Evolutionary conservation across 805 yeast species (phyloP).

Genomic region (Scheffersomyces stipitis): DNA sequence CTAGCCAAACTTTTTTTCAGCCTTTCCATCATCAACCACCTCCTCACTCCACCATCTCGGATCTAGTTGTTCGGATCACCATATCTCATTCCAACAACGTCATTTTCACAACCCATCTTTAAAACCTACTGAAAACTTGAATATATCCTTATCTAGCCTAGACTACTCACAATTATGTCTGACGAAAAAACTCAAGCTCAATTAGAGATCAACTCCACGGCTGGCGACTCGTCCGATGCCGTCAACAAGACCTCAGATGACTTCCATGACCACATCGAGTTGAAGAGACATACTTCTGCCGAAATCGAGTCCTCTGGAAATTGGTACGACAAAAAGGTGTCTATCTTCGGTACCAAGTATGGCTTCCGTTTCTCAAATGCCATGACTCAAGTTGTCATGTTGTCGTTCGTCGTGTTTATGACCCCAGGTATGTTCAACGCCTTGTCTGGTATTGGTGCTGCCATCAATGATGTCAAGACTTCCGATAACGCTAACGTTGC

Average conservation of each 20-base stretch:
- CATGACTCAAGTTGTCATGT: conserved; percentile 44
- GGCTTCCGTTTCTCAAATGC: conserved; percentile 33
- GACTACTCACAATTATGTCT: conserved; percentile 6
- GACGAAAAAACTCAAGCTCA: conserved; percentile 4
- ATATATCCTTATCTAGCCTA: no score
- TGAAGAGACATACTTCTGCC: conserved; percentile 22
- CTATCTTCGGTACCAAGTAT: conserved; percentile 10
- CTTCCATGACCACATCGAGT: conserved; percentile 15
- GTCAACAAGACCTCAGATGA: conserved; percentile 1
- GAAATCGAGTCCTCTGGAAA: conserved; percentile 34
- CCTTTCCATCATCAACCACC: no score
- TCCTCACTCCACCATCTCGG: no score
- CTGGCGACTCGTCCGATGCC: conserved; percentile 4
- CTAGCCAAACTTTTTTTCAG: no score
- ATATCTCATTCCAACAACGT: no score
- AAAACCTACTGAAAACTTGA: no score
- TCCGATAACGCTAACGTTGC: conserved; percentile 53
- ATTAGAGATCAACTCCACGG: conserved; percentile 6
- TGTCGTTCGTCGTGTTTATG: conserved; percentile 47
- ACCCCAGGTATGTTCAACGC: conserved; percentile 58
- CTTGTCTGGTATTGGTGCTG: conserved; percentile 48
- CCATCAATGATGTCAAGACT: conserved; percentile 35
- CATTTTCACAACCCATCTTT: no score
- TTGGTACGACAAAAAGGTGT: conserved; percentile 38
- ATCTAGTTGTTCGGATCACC: no score